Evolutionary conservation across 768 basidiomycete species (phyloP).

Genomic region (Pleurotus sapidus): DNA sequence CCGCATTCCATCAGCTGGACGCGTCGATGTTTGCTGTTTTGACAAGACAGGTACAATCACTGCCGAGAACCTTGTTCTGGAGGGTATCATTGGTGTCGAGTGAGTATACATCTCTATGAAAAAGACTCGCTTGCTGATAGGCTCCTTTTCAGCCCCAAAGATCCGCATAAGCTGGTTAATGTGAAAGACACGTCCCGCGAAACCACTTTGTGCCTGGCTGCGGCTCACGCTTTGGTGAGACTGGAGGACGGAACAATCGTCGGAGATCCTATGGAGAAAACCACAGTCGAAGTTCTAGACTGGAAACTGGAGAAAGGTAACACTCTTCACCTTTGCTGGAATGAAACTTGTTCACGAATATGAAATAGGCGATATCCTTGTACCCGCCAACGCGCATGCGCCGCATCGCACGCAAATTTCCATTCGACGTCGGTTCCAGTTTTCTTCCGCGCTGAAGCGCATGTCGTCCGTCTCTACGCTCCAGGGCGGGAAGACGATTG

Average conservation of each 20-base stretch:
- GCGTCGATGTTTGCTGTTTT: slow-evolving; percentile 98
- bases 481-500: slow-evolving; percentile 56
- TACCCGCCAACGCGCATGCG: slow-evolving; percentile 52
- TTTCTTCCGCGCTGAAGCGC: slow-evolving; percentile 94
- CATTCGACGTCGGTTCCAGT: slow-evolving; percentile 93
- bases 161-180: slow-evolving; percentile 68
- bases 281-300: slow-evolving; percentile 85
- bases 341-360: background rate
- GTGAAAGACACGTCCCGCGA: slow-evolving; percentile 75
- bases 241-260: slow-evolving; percentile 93
- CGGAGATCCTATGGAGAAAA: slow-evolving; percentile 99
- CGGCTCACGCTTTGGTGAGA: slow-evolving; percentile 92
- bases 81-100: slow-evolving; percentile 92
- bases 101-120: slow-evolving; percentile 36
- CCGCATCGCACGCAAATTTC: slow-evolving; percentile 56
- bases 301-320: slow-evolving; percentile 79
- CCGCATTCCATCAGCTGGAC: slow-evolving; percentile 92
- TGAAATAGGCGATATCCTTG: slow-evolving; percentile 66
- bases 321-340: slow-evolving; percentile 9
- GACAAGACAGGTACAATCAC: slow-evolving; percentile 99
- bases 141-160: slow-evolving; percentile 40
- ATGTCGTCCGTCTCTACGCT: slow-evolving; percentile 88
- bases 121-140: no score
- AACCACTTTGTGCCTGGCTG: slow-evolving; percentile 85
- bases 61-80: slow-evolving; percentile 90